A percentile compares a stretch with the other conserved stretches of the same genome.
Conservation (phyloP, 2,329 filamentous ascomycete species). For the Diplocarpon rosae region DNA sequence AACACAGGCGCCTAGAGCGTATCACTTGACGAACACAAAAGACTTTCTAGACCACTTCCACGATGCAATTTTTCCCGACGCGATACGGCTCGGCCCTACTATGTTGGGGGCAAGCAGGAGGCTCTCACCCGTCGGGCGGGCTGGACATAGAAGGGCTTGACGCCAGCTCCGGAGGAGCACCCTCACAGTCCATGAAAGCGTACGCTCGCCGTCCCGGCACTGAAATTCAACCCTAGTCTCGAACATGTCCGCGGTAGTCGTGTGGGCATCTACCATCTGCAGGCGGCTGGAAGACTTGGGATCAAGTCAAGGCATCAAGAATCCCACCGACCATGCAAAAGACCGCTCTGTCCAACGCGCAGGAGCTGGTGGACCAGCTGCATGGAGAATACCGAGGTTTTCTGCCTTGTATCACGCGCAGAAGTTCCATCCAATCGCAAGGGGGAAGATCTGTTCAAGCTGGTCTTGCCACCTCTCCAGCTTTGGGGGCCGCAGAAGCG, state of each 20-base stretch:
- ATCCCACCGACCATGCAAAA: slow-evolving; percentile 9
- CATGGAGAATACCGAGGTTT: too few species aligned
- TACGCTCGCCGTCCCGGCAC: slow-evolving; percentile 49
- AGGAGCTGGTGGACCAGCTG: slow-evolving; percentile 41
- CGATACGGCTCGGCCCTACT: slow-evolving; percentile 76
- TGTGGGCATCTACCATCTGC: slow-evolving; percentile 71
- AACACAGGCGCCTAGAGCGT: slow-evolving; percentile 61
- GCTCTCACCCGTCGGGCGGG: slow-evolving; percentile 59
- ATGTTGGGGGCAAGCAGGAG: slow-evolving; percentile 64
- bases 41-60: slow-evolving; percentile 66
- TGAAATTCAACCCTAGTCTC: slow-evolving; percentile 55
- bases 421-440: too few species aligned
- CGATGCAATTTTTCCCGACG: slow-evolving; percentile 67
- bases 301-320: background rate
- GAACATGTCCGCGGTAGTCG: slow-evolving; percentile 61
- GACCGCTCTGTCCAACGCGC: slow-evolving; percentile 61
- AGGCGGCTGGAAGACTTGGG: slow-evolving; percentile 41
- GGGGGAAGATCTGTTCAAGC: too few species aligned
- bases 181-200: slow-evolving; percentile 49
- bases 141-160: slow-evolving; percentile 38
- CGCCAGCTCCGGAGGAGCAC: slow-evolving; percentile 75
- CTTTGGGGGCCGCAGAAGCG: too few species aligned
- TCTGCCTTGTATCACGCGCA: too few species aligned
- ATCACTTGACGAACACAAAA: slow-evolving; percentile 53
- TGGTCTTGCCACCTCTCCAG: too few species aligned